A percentile compares a stretch with the other conserved stretches of the same genome.
phyloP scores from a whole-genome alignment of 2,329 filamentous ascomycete species.

The Juglanconis sp. region DNA sequence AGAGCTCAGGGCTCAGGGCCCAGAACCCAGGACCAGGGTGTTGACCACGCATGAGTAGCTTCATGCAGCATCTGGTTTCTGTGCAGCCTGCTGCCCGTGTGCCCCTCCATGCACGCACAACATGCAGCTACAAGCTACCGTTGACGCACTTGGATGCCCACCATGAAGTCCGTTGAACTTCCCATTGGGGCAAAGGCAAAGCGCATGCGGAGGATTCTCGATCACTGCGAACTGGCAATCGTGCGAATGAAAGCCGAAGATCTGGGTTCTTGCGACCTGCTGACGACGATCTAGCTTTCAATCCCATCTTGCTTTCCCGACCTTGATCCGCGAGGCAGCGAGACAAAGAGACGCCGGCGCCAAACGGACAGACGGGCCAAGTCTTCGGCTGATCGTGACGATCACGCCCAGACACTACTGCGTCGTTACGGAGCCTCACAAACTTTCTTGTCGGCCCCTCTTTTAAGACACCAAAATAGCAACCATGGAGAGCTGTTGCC shows the following conservation, averaged over 20 bases:
- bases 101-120: slow-evolving; percentile 1
- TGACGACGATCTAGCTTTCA: slow-evolving; percentile 3
- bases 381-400: not conserved
- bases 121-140: slow-evolving; percentile 10
- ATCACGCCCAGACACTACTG: slow-evolving; percentile 6
- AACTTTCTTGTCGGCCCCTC: slow-evolving; percentile 1
- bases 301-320: not conserved
- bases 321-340: not conserved
- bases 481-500: not conserved
- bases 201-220: slow-evolving; percentile 12
- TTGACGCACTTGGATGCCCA: slow-evolving; percentile 4
- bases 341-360: not conserved
- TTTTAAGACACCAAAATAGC: slow-evolving; percentile 11
- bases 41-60: slow-evolving; percentile 11
- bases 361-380: not conserved
- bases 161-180: slow-evolving; percentile 4
- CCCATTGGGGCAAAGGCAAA: slow-evolving; percentile 9
- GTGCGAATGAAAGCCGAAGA: slow-evolving; percentile 13
- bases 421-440: slow-evolving; percentile 11
- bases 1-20: too few species aligned
- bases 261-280: slow-evolving; percentile 7
- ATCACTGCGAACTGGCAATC: slow-evolving; percentile 9
- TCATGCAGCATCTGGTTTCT: slow-evolving; percentile 8
- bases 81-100: not conserved
- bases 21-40: not conserved